Evolutionary conservation across 129 eudicot species (phyloP).

Genomic region (Logfia minima): DNA sequence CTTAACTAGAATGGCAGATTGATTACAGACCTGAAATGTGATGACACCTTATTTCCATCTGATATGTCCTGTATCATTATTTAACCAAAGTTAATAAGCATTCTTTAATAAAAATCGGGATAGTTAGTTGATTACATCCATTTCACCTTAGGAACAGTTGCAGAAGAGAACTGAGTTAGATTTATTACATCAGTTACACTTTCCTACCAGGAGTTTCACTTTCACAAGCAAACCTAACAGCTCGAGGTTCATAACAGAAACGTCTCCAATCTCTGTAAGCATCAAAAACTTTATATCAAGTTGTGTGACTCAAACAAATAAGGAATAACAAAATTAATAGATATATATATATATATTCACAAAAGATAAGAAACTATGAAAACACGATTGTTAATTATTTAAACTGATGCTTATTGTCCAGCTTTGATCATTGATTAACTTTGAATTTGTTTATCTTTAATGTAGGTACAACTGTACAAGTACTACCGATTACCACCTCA

Average conservation of each 20-base stretch:
- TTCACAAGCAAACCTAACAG: constrained; percentile 56
- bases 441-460: background rate
- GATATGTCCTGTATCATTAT: constrained; percentile 38
- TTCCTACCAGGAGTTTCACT: constrained; percentile 38
- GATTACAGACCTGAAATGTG: constrained; percentile 49
- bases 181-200: constrained; percentile 37
- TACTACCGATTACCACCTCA: background rate
- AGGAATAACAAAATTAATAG: background rate
- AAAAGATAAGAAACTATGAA: background rate
- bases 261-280: constrained; percentile 70
- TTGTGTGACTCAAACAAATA: constrained; percentile 3
- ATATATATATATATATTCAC: background rate
- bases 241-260: constrained; percentile 60
- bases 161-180: constrained; percentile 81
- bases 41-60: constrained; percentile 26
- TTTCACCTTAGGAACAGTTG: constrained; percentile 73
- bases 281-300: background rate
- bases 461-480: background rate
- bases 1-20: background rate
- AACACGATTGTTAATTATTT: background rate
- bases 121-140: background rate
- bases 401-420: background rate
- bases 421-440: background rate
- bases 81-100: background rate
- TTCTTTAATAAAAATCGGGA: background rate